Evolutionary conservation across 1,284 basidiomycete genomes (phyloP), one percentile per base, ranked within the genome.

Genomic region (Naganishia sp.): DNA sequence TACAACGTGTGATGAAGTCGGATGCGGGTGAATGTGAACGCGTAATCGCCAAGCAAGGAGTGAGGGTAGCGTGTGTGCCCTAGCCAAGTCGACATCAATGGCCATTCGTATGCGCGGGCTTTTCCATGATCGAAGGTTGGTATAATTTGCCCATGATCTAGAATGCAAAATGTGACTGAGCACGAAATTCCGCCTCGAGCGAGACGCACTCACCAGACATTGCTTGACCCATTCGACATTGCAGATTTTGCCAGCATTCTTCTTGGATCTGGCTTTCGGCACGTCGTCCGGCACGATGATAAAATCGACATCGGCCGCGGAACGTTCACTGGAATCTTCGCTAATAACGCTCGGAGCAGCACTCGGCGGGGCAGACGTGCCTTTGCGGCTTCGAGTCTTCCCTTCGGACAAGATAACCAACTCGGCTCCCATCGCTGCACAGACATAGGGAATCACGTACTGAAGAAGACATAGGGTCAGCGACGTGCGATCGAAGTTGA

Each of bases 191-290:
- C 50, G 15, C 21, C 18, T 49, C 13, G 23, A 21, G 0, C 15
- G 10, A 41, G 3, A n/a, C 4, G 21, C 17, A 67, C 66, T 15
- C 46, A 63, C 66, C 18, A 67, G 43, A 39, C 66, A 67, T 42
- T 67, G 66, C 47, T 63, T 62, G n/a, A 67, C 54, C 66, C 66
- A 67, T 63, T 67, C 66, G 7, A 63, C 66, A n/a, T 60, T 63
- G 31, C 49, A 61, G 3, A 35, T 55, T 15, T 61, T 60, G 4
- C 13, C 32, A 11, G 18, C 45, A 41, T 66, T 41, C 13, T 61
- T 58, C 28, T 54, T 53, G 32, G 17, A 45, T 18, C n/a, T 52
- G 23, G 50, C 15, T 17, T 61, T 41, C 15, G 57, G 32, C 6
- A 25, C 49, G 9, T 53, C 57, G 35, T 58, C 41, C 9, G 45